Conservation (phyloP, 306 rosid species). For the Comarum palustre region DNA sequence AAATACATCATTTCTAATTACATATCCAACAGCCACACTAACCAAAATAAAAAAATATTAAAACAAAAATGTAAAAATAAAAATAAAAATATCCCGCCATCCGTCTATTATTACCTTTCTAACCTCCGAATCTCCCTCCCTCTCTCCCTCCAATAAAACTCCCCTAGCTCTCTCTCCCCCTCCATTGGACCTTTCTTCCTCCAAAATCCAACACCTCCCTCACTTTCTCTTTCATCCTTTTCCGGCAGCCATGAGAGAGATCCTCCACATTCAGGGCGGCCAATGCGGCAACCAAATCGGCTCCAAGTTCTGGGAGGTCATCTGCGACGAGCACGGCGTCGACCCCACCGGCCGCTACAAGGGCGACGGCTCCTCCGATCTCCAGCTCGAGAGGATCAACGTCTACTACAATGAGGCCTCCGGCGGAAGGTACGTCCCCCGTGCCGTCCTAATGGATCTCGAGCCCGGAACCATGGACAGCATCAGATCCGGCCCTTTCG, state of each 20-base stretch:
- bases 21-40: neutral
- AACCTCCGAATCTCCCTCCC: slow-evolving; percentile 40
- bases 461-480: slow-evolving; percentile 97
- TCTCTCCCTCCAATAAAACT: neutral
- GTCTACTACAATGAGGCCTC: slow-evolving; percentile 90
- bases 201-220: slow-evolving; percentile 5
- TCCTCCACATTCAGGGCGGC: slow-evolving; percentile 85
- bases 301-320: slow-evolving; percentile 92
- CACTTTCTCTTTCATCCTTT: neutral
- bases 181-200: slow-evolving; percentile 18
- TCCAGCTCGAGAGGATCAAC: slow-evolving; percentile 81
- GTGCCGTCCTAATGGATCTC: slow-evolving; percentile 94
- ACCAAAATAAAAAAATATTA: slow-evolving; percentile 23
- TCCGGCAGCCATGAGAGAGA: slow-evolving; percentile 63
- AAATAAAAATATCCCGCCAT: slow-evolving; percentile 50
- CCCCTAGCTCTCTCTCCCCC: neutral
- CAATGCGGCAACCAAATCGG: slow-evolving; percentile 98
- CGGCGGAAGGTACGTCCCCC: slow-evolving; percentile 83
- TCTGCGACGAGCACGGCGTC: slow-evolving; percentile 87
- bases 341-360: slow-evolving; percentile 69
- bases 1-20: neutral
- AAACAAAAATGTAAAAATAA: neutral
- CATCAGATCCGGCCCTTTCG: slow-evolving; percentile 88
- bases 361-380: slow-evolving; percentile 48
- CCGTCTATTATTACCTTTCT: slow-evolving; percentile 49